Base-by-base conservation (phyloP, 371 early-diverging fungal genomes). In the Thermomucor indicae-seudaticae region DNA sequence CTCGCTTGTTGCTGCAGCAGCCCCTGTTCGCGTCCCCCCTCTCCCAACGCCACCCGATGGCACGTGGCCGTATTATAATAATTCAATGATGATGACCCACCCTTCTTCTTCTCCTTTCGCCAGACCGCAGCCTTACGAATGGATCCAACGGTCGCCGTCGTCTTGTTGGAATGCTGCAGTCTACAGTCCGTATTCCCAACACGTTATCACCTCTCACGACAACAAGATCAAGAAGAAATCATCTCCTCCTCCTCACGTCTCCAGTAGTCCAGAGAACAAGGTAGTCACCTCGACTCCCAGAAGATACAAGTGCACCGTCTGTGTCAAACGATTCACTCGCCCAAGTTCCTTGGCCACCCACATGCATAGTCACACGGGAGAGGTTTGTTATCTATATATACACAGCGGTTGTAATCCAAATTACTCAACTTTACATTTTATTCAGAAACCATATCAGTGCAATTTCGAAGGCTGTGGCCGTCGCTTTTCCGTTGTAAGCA, bases 321-420 rank as follows among this genome's bases (percentile, higher is more conserved):
- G 85, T 46, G 44, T 49, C 23, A 78, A 83, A 47, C 56, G 75
- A 2, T 85, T 85, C 51, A 70, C 80, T 6, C 64, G 85, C 2
- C 85, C 85, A 7, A 73, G 74, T 51, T 78, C 79, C 20, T 53
- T 85, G 35, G 69, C 73, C 23, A 81, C 81, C 5, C 85, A 85
- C 48, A 67, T 75, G 49, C 70, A 78, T 52, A 80, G 81, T 29
- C 85, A 85, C 43, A 83, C 85, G 16, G 83, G 83, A 30, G 72
- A 77, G 28, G 70, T 70, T n/a, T n/a, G n/a, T n/a, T n/a, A 66
- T 54, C 11, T 3, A 37, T 37, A 32, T 10, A 32, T 32, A 32
- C 11, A 5, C 40, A 6, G 16, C 40, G 40, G 6, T 40, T n/a
- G 16, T 7, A 7, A 40, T 11, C 6, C 6, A 10, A n/a, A 11